A percentile compares a stretch with the other conserved stretches of the same genome.
Conservation (phyloP, 1,139 yeast genomes). For the Sugiyamaella grinbergsii region DNA sequence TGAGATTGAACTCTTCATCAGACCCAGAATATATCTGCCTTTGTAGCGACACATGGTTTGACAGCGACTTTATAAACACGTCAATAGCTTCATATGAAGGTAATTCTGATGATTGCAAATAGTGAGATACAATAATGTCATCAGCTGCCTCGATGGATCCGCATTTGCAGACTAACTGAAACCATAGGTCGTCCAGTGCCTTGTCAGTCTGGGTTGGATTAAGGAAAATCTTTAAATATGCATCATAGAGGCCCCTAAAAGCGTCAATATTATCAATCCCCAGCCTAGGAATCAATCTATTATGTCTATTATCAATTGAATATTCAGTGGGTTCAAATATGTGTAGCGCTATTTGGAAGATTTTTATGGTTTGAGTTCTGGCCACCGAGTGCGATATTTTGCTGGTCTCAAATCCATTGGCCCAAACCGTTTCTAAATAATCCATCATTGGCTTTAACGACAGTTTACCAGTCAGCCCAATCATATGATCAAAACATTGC, state of each 20-base stretch:
- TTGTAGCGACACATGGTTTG: slow-evolving; percentile 31
- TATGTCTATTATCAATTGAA: slow-evolving; percentile 24
- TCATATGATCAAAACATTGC: slow-evolving; percentile 25
- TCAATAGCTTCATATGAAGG: slow-evolving; percentile 36
- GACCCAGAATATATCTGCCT: slow-evolving; percentile 30
- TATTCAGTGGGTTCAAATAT: slow-evolving; percentile 27
- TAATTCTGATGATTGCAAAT: slow-evolving; percentile 22
- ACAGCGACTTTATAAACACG: slow-evolving; percentile 33
- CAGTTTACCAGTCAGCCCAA: slow-evolving; percentile 19
- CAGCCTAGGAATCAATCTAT: slow-evolving; percentile 24
- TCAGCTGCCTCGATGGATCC: slow-evolving; percentile 37
- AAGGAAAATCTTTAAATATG: slow-evolving; percentile 19
- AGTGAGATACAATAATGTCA: slow-evolving; percentile 27
- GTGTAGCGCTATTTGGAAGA: slow-evolving; percentile 28
- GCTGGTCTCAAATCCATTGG: slow-evolving; percentile 27
- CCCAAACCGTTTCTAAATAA: slow-evolving; percentile 26
- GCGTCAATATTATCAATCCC: slow-evolving; percentile 27
- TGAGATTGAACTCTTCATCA: slow-evolving; percentile 30
- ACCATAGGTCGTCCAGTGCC: slow-evolving; percentile 34
- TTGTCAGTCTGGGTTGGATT: slow-evolving; percentile 17
- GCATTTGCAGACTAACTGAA: slow-evolving; percentile 36
- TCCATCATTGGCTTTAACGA: slow-evolving; percentile 27
- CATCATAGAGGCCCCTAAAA: slow-evolving; percentile 27
- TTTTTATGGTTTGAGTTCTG: slow-evolving; percentile 20
- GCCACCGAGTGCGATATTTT: slow-evolving; percentile 14